phyloP scores from a whole-genome alignment of 2,329 filamentous ascomycete species.

The Gaeumannomyces sp. region DNA sequence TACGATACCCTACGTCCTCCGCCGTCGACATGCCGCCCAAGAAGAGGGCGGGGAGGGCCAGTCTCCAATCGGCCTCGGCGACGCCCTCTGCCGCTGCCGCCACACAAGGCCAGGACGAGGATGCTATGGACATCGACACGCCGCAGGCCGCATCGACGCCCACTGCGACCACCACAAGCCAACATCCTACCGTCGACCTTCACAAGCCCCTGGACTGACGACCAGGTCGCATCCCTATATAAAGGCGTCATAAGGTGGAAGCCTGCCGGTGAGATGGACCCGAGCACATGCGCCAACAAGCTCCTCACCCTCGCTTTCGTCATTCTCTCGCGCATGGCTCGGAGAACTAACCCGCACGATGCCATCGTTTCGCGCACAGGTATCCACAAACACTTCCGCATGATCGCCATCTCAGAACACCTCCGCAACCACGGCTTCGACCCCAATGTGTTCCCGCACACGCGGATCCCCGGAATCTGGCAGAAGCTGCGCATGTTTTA shows the following conservation, averaged over 20 bases:
- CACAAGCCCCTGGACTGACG: conserved; percentile 84
- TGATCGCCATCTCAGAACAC: conserved; percentile 78
- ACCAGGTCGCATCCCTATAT: conserved; percentile 87
- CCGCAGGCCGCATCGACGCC: conserved; percentile 47
- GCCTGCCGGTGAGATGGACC: conserved; percentile 62
- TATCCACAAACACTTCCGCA: conserved; percentile 90
- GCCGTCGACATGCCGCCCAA: conserved; percentile 48
- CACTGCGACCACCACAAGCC: conserved; percentile 27
- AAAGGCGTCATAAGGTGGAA: conserved; percentile 94
- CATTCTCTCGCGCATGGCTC: conserved; percentile 2
- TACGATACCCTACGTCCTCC: too few relatives aligned
- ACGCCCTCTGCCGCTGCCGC: conserved; percentile 31
- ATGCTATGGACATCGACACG: conserved; percentile 55
- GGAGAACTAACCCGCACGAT: not conserved
- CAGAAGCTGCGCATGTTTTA: conserved; percentile 77
- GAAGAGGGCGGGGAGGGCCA: conserved; percentile 56
- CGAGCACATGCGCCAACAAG: too few relatives aligned
- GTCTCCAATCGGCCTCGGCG: conserved; percentile 23
- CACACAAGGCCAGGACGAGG: conserved; percentile 45
- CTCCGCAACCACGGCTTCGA: conserved; percentile 75
- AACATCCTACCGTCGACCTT: conserved; percentile 34
- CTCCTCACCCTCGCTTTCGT: not conserved
- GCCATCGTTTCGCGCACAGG: conserved; percentile 42
- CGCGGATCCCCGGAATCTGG: conserved; percentile 88
- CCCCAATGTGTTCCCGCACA: conserved; percentile 66